Conservation (phyloP, 2,329 filamentous ascomycete genomes). For the Trichoderma sp. region DNA sequence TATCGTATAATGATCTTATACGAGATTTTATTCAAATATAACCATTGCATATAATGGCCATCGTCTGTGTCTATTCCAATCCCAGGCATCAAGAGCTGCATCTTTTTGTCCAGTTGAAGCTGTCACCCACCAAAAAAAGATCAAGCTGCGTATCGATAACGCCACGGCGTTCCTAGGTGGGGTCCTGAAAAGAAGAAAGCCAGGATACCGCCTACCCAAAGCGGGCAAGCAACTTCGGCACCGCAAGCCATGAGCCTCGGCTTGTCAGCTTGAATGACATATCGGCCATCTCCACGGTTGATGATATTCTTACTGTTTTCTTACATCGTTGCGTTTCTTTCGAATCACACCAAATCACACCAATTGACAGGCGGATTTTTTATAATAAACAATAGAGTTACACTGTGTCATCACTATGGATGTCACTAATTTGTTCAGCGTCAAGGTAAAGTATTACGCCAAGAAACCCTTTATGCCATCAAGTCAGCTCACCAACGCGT, state of each 20-base stretch:
- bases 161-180: background rate
- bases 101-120: background rate
- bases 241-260: background rate
- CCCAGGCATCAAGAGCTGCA: background rate
- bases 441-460: background rate
- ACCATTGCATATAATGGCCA: background rate
- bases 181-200: background rate
- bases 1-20: background rate
- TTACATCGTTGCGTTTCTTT: background rate
- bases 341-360: background rate
- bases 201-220: background rate
- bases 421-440: background rate
- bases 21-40: background rate
- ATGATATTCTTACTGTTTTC: background rate
- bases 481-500: constrained; percentile 3
- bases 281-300: background rate
- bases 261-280: background rate
- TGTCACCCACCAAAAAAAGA: background rate
- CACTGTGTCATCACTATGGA: background rate
- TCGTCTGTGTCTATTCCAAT: background rate
- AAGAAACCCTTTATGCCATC: background rate
- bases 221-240: background rate
- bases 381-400: background rate
- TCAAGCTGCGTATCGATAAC: background rate
- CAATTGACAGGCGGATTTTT: background rate